Evolutionary conservation across 108 stramenopile species (phyloP).

Genomic region (Aurantiochytrium sp.): DNA sequence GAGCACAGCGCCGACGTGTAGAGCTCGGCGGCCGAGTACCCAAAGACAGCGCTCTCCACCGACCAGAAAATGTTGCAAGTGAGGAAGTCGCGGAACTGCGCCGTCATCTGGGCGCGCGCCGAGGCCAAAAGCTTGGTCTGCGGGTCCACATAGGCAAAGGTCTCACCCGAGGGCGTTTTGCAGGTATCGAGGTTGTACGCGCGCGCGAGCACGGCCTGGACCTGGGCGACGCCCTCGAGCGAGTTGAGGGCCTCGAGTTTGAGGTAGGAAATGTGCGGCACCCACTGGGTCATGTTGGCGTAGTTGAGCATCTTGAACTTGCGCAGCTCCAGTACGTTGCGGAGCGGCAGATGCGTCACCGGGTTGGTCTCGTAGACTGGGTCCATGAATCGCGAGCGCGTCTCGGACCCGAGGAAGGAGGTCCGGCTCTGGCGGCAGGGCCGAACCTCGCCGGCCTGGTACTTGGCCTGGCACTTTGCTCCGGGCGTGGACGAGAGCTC

Average conservation of each 20-base stretch:
- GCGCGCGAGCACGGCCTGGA: neutral
- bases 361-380: slow-evolving; percentile 5
- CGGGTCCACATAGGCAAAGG: neutral
- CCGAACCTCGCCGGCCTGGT: neutral
- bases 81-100: neutral
- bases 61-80: slow-evolving; percentile 22
- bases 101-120: neutral
- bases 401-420: neutral
- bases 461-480: neutral
- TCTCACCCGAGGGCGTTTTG: neutral
- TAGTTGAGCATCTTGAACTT: slow-evolving; percentile 28
- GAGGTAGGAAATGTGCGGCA: neutral
- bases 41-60: neutral
- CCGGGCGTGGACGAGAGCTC: slow-evolving; percentile 1
- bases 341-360: neutral
- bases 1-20: neutral
- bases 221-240: neutral
- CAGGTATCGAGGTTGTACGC: neutral
- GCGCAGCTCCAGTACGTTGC: slow-evolving; percentile 20
- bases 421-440: slow-evolving; percentile 4
- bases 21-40: neutral
- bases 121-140: neutral
- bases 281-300: slow-evolving; percentile 25
- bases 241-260: neutral
- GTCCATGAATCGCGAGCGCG: neutral